Base-by-base conservation (phyloP, 2,329 filamentous ascomycete species). In the Diaporthe batatas region DNA sequence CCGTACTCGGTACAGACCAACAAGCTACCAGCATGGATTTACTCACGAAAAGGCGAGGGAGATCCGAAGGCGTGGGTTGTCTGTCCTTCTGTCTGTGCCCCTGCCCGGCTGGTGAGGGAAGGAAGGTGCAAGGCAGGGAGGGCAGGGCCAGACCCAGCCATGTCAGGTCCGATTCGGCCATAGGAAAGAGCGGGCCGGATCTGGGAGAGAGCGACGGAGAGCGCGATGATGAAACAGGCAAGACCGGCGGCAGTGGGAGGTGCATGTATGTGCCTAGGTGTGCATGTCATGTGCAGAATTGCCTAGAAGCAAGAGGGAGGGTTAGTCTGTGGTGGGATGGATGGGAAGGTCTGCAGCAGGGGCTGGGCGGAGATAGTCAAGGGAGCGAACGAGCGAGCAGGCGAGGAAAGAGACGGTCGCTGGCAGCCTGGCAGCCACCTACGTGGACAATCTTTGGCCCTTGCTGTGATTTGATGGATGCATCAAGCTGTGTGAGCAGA, bases 141-240 rank as follows among this genome's bases (percentile, higher is more conserved):
- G 18, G 16, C 29, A 21, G 14, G 55, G 55, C 21, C 32, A 51
- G 39, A 42, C 21, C 34, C 34, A 34, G 54, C n/a, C 54, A 44
- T 14, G 36, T 44, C 58, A 34, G 14, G 59, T 44, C 67, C n/a
- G 39, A 29, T 34, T 49, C 29, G 36, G 53, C n/a, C 54, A 58
- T 34, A 18, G 54, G 53, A 59, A 25, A 58, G 42, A 55, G 42
- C 68, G 54, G 68, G 34, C 32, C 68, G 68, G 53, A 70, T 29
- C 25, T 47, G 58, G 23, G 34, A 64, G 39, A 64, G 39, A 32
- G 34, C 5, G 39, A 42, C 5, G 5, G 39, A 16, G 39, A 47
- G 44, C 6, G 36, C 23, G 36, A 64, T 64, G 59, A 64, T 64
- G 42, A 64, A 64, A 49, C 59, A 64, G 59, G 59, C 21, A 49